phyloP scores from a whole-genome alignment of 108 stramenopile species.

The Pseudonitzschia multiseries region DNA sequence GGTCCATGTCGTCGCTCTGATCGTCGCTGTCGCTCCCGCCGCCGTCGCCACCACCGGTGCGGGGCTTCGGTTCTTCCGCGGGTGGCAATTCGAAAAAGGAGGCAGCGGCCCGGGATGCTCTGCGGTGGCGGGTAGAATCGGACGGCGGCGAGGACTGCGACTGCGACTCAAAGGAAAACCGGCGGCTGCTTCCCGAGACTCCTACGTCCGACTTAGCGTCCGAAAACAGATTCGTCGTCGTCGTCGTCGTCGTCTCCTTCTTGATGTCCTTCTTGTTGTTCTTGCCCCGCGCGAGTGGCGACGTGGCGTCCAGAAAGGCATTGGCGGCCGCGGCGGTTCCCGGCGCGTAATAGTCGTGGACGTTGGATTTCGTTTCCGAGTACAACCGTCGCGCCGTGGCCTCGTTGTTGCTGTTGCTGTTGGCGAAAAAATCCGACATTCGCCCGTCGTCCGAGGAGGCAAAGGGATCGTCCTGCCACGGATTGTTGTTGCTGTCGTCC shows the following conservation, averaged over 20 bases:
- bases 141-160: no score
- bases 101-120: no score
- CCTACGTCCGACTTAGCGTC: conserved; percentile 33
- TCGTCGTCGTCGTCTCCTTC: no score
- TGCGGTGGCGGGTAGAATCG: no score
- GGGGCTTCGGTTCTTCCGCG: conserved; percentile 13
- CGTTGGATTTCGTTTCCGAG: conserved; percentile 15
- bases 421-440: neutral
- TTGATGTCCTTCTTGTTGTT: no score
- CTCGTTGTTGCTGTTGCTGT: neutral
- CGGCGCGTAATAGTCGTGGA: conserved; percentile 6
- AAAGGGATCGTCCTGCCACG: conserved; percentile 26
- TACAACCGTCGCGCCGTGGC: neutral
- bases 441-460: conserved; percentile 26
- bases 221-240: neutral
- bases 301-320: neutral
- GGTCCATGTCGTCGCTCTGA: conserved; percentile 23
- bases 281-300: neutral
- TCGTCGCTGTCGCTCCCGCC: neutral
- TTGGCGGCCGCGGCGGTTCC: conserved; percentile 6
- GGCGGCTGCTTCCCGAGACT: neutral
- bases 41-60: no score
- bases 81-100: conserved; percentile 16
- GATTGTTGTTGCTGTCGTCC: neutral
- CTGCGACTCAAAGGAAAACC: neutral